A percentile compares a stretch with the other conserved stretches of the same genome.
Evolutionary conservation across 2,329 filamentous ascomycete genomes (phyloP).

Genomic region (Alternaria panax): DNA sequence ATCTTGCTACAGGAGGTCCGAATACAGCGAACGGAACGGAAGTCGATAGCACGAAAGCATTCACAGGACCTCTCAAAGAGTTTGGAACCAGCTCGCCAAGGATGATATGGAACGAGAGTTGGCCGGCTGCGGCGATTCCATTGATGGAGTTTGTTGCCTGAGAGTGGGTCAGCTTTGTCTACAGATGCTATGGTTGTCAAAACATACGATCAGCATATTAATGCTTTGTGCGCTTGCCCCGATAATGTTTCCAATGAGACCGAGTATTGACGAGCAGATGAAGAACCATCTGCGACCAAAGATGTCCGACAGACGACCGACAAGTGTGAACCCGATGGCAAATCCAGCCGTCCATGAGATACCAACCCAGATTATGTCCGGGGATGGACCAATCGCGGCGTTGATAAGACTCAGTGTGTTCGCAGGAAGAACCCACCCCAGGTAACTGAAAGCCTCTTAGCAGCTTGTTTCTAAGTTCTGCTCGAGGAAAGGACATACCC

Average conservation of each 20-base stretch:
- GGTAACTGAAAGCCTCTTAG: constrained; percentile 20
- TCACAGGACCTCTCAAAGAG: constrained; percentile 41
- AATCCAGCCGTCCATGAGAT: constrained; percentile 47
- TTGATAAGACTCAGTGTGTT: constrained; percentile 47
- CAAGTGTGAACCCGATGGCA: constrained; percentile 48
- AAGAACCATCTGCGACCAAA: constrained; percentile 50
- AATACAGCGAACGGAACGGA: constrained; percentile 43
- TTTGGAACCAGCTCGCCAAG: constrained; percentile 51
- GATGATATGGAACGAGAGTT: constrained; percentile 50
- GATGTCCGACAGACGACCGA: constrained; percentile 50
- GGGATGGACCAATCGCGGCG: constrained; percentile 48
- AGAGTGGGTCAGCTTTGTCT: constrained; percentile 1
- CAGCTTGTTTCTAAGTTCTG: background rate
- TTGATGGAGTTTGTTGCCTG: constrained; percentile 45
- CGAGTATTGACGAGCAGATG: constrained; percentile 45
- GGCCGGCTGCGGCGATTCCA: constrained; percentile 49
- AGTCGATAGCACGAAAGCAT: constrained; percentile 43
- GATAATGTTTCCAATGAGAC: constrained; percentile 47
- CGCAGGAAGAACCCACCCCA: constrained; percentile 41
- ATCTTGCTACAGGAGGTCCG: constrained; percentile 40
- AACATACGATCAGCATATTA: constrained; percentile 39
- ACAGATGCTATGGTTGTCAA: background rate
- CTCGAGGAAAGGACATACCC: constrained; percentile 9
- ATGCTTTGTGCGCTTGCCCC: constrained; percentile 47
- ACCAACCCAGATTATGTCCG: constrained; percentile 50